Conservation (phyloP, 768 basidiomycete genomes). For the Pleurotus giganteus region DNA sequence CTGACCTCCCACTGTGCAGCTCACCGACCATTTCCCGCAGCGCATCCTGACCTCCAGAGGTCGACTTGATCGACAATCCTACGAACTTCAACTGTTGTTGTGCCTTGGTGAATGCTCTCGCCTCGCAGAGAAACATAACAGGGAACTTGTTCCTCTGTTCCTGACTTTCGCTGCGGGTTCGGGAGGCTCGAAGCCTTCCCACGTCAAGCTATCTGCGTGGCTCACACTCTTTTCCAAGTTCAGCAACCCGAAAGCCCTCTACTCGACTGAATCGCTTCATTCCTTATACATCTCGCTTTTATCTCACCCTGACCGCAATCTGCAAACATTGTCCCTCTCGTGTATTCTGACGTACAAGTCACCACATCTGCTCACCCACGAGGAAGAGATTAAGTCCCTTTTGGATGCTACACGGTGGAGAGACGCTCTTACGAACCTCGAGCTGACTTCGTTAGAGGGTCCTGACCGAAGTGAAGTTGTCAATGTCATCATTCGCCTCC, state of each 20-base stretch:
- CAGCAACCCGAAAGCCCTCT: constrained; percentile 87
- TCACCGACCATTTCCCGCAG: neutral
- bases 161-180: constrained; percentile 47
- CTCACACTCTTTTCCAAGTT: constrained; percentile 88
- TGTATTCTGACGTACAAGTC: constrained; percentile 85
- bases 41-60: constrained; percentile 30
- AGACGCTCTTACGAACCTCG: constrained; percentile 78
- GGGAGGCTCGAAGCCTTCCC: constrained; percentile 42
- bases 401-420: constrained; percentile 87
- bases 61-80: constrained; percentile 71
- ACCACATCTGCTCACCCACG: constrained; percentile 49
- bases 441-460: constrained; percentile 52
- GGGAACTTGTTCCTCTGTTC: constrained; percentile 86
- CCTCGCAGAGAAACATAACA: constrained; percentile 84
- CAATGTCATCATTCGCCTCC: constrained; percentile 66
- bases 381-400: constrained; percentile 65
- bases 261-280: constrained; percentile 63
- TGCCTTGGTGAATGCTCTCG: constrained; percentile 66
- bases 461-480: constrained; percentile 65
- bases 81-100: constrained; percentile 77
- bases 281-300: constrained; percentile 70
- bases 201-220: constrained; percentile 69
- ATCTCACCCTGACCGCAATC: constrained; percentile 76
- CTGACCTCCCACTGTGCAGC: neutral
- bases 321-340: constrained; percentile 73